These are phyloP conservation scores for Boeremia lycopersici DNA, from an alignment of 2,329 filamentous ascomycete species.

Conservation along the genomic window DNA sequence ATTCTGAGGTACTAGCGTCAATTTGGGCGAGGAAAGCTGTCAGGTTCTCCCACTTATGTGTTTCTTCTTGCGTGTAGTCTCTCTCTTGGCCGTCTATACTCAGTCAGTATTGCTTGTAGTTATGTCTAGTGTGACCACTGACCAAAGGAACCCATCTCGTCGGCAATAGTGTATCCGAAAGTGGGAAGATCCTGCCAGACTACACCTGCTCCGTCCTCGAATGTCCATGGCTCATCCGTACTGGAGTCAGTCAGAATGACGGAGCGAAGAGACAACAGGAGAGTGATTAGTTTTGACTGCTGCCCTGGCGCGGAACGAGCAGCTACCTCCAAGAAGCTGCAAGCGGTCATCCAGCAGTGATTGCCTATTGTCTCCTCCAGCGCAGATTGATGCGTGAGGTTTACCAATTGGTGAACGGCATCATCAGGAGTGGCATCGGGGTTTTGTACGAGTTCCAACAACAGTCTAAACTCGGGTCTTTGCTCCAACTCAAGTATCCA, in stretches of 20 bases:
- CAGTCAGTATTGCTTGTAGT: background rate
- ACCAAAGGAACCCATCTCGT: constrained; percentile 16
- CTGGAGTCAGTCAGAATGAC: constrained; percentile 3
- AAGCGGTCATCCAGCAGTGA: constrained; percentile 18
- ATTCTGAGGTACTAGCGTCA: constrained; percentile 9
- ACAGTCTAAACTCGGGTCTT: constrained; percentile 2
- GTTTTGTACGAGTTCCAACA: background rate
- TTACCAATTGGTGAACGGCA: background rate
- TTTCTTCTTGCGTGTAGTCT: constrained; percentile 10
- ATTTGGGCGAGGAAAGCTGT: constrained; percentile 19
- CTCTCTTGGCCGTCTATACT: constrained; percentile 5
- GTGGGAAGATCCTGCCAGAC: constrained; percentile 18
- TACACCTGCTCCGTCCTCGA: constrained; percentile 7
- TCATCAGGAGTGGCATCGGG: background rate
- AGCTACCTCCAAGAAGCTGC: constrained; percentile 6
- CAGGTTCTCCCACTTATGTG: constrained; percentile 11
- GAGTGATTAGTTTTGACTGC: constrained; percentile 1
- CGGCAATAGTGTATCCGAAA: constrained; percentile 18
- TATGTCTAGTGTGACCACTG: background rate
- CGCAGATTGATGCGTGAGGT: constrained; percentile 1
- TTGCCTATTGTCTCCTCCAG: constrained; percentile 3
- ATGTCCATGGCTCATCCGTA: constrained; percentile 2
- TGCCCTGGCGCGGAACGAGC: constrained; percentile 10
- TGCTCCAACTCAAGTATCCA: constrained; percentile 9
- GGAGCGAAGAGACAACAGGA: constrained; percentile 4